Percentiles rank a stretch among this genome's conserved stretches.
These are phyloP conservation scores for Paxillus ammoniavirescens DNA, from an alignment of 768 basidiomycete genomes.

Conservation along the genomic window DNA sequence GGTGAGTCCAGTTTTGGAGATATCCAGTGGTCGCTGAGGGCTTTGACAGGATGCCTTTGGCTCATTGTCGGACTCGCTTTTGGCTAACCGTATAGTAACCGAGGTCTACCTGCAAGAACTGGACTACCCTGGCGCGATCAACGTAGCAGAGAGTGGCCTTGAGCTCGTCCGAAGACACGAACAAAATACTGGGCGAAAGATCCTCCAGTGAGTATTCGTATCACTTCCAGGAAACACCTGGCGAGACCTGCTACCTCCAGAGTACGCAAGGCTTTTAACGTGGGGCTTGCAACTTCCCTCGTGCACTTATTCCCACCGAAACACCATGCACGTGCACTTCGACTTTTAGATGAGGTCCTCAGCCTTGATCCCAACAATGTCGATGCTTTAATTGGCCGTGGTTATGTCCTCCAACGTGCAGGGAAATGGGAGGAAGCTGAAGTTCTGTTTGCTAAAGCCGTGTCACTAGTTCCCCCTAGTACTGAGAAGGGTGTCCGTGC, in stretches of 20 bases:
- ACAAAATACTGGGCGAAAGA: slow-evolving; percentile 51
- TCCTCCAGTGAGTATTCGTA: slow-evolving; percentile 42
- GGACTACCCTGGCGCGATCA: slow-evolving; percentile 75
- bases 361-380: slow-evolving; percentile 58
- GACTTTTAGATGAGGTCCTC: slow-evolving; percentile 73
- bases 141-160: slow-evolving; percentile 69
- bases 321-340: slow-evolving; percentile 77
- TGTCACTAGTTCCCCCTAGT: slow-evolving; percentile 45
- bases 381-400: slow-evolving; percentile 69
- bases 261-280: slow-evolving; percentile 64
- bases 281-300: slow-evolving; percentile 69
- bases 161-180: slow-evolving; percentile 54
- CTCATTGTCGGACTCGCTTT: slow-evolving; percentile 50
- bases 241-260: slow-evolving; percentile 37
- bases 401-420: slow-evolving; percentile 64
- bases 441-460: slow-evolving; percentile 57
- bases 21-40: slow-evolving; percentile 3
- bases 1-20: slow-evolving; percentile 39
- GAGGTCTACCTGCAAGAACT: slow-evolving; percentile 64
- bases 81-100: slow-evolving; percentile 65
- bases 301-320: slow-evolving; percentile 89
- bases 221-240: neutral
- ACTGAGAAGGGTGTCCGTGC: slow-evolving; percentile 56
- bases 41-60: slow-evolving; percentile 52
- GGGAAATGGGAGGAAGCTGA: slow-evolving; percentile 69